Conservation (phyloP, 495 filamentous ascomycete genomes). For the Physcia stellaris region DNA sequence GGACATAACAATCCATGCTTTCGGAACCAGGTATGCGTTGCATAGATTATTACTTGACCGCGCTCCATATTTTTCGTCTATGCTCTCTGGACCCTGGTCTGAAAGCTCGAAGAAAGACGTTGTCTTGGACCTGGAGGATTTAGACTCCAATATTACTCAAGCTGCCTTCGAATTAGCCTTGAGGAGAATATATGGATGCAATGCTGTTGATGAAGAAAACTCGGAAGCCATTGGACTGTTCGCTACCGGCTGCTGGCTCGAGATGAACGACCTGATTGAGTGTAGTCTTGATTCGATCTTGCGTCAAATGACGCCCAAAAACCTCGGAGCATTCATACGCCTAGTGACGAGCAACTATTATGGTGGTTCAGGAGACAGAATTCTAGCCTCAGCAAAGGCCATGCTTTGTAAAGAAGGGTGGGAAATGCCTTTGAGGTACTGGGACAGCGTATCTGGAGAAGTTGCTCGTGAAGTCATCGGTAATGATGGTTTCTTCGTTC, state of each 20-base stretch:
- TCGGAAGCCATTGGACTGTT: constrained; percentile 42
- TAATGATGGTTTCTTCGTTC: constrained; percentile 46
- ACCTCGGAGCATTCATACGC: constrained; percentile 31
- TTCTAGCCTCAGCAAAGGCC: constrained; percentile 41
- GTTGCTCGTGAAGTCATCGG: constrained; percentile 43
- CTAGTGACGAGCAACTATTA: constrained; percentile 48
- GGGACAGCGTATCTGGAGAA: constrained; percentile 45
- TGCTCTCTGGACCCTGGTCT: constrained; percentile 43
- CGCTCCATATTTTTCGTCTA: constrained; percentile 43
- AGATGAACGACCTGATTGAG: constrained; percentile 46
- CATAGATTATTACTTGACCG: constrained; percentile 45
- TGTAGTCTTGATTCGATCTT: constrained; percentile 38
- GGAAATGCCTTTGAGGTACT: constrained; percentile 41
- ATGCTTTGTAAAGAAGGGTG: constrained; percentile 48
- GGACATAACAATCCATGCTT: constrained; percentile 40
- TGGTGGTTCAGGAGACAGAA: constrained; percentile 38
- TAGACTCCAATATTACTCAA: constrained; percentile 43
- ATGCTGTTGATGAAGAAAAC: constrained; percentile 35
- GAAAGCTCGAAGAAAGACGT: constrained; percentile 41
- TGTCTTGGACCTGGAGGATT: constrained; percentile 39
- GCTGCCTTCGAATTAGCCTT: constrained; percentile 42
- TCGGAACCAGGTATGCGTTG: constrained; percentile 36
- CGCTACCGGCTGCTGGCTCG: constrained; percentile 44
- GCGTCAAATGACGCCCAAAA: constrained; percentile 35
- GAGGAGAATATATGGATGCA: constrained; percentile 41